Percentiles rank a stretch among this genome's conserved stretches.
Evolutionary conservation across 129 eudicot genomes (phyloP).

Genomic region (Lactuca saligna): DNA sequence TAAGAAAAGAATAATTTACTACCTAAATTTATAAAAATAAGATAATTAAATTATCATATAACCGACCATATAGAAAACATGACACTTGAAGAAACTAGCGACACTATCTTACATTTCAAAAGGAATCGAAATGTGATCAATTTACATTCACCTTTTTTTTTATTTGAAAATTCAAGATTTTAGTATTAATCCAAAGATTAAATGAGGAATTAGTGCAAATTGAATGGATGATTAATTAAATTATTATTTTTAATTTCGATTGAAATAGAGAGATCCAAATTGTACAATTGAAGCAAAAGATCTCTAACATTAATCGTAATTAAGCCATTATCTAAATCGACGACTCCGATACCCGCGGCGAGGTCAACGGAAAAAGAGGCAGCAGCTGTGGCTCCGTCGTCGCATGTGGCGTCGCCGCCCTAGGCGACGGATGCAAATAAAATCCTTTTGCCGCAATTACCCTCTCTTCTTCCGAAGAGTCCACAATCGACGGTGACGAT

Average conservation of each 20-base stretch:
- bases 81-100: background rate
- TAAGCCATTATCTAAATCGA: conserved; percentile 24
- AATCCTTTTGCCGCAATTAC: conserved; percentile 77
- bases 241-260: conserved; percentile 25
- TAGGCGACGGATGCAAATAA: conserved; percentile 80
- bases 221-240: background rate
- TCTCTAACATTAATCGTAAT: conserved; percentile 36
- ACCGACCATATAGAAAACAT: background rate
- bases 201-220: background rate
- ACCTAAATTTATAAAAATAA: too few species aligned
- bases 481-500: conserved; percentile 46
- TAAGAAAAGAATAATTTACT: too few species aligned
- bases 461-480: conserved; percentile 69
- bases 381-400: conserved; percentile 64
- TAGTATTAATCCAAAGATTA: background rate
- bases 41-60: too few species aligned
- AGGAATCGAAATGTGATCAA: conserved; percentile 23
- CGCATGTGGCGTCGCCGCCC: conserved; percentile 52
- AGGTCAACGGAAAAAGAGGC: conserved; percentile 81
- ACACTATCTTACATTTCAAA: background rate
- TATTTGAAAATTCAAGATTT: background rate
- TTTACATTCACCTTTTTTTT: background rate
- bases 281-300: conserved; percentile 56
- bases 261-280: conserved; percentile 42
- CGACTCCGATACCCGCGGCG: conserved; percentile 62